phyloP scores from a whole-genome alignment of 306 rosid species.

The Quercus rubra region DNA sequence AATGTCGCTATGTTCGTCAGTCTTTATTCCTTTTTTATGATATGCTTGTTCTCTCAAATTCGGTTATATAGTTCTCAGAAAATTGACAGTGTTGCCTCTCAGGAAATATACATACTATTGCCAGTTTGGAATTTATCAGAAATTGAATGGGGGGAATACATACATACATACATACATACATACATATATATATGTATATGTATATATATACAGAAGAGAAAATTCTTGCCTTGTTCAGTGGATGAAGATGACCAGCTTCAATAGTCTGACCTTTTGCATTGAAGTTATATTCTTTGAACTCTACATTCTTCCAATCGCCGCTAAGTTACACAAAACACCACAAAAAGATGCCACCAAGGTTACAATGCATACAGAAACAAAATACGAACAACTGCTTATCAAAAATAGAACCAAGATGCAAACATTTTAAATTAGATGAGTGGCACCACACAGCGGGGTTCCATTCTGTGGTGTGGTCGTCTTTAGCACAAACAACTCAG shows the following conservation, averaged over 20 bases:
- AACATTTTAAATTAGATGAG: not conserved
- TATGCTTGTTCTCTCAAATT: not conserved
- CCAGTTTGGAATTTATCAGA: not conserved
- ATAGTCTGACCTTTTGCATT: conserved; percentile 81
- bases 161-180: not conserved
- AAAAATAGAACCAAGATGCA: not conserved
- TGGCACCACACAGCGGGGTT: not conserved
- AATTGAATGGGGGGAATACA: not conserved
- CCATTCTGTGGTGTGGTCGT: not conserved
- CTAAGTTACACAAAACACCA: conserved; percentile 32
- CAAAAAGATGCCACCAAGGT: conserved; percentile 22
- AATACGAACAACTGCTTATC: not conserved
- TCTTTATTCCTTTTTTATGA: not conserved
- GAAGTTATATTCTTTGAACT: conserved; percentile 86
- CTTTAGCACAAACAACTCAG: too few relatives aligned
- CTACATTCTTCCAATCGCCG: conserved; percentile 78
- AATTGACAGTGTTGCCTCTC: not conserved
- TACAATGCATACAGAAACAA: conserved; percentile 10
- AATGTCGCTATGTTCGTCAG: not conserved
- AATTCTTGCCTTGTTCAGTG: conserved; percentile 77
- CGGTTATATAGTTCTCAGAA: not conserved
- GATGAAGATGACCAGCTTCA: conserved; percentile 91
- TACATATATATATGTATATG: not conserved
- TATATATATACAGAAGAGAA: not conserved
- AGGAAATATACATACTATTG: not conserved